Percentiles rank a stretch among this genome's conserved stretches.
phyloP scores from a whole-genome alignment of 768 basidiomycete species.

The Amanita fuliginea region DNA sequence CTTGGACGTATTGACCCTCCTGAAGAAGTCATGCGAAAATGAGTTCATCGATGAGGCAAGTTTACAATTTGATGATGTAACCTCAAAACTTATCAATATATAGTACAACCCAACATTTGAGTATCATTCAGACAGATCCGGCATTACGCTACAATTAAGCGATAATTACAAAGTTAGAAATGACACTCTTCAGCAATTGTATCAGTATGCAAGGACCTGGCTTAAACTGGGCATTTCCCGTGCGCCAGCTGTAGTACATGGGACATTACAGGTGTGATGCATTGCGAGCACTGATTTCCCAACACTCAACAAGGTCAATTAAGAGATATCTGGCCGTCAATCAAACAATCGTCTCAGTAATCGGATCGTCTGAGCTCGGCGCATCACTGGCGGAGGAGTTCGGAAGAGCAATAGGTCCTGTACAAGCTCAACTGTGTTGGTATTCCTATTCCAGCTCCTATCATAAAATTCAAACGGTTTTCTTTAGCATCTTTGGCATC shows the following conservation, averaged over 20 bases:
- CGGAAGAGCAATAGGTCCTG: slow-evolving; percentile 69
- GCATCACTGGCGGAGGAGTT: slow-evolving; percentile 83
- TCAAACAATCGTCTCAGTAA: slow-evolving; percentile 46
- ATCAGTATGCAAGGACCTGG: slow-evolving; percentile 71
- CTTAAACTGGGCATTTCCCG: slow-evolving; percentile 78
- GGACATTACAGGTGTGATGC: slow-evolving; percentile 69
- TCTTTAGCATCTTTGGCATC: neutral
- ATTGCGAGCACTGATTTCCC: slow-evolving; percentile 1
- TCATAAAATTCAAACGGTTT: neutral
- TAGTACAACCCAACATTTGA: slow-evolving; percentile 86
- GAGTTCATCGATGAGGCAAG: slow-evolving; percentile 85
- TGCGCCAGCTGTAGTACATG: slow-evolving; percentile 87
- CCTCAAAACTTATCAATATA: neutral
- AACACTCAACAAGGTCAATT: slow-evolving; percentile 4
- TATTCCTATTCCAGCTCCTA: neutral
- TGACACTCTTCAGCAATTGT: slow-evolving; percentile 68
- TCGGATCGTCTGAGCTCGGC: slow-evolving; percentile 79
- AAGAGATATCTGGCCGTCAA: slow-evolving; percentile 85
- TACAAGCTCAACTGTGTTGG: slow-evolving; percentile 68
- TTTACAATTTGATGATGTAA: neutral
- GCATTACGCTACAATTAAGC: slow-evolving; percentile 67
- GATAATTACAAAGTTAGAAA: slow-evolving; percentile 83
- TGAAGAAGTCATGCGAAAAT: slow-evolving; percentile 82
- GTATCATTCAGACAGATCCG: slow-evolving; percentile 69
- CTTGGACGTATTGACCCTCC: slow-evolving; percentile 81